phyloP scores from a whole-genome alignment of 2,329 filamentous ascomycete species.

The Verticillium isaacii region DNA sequence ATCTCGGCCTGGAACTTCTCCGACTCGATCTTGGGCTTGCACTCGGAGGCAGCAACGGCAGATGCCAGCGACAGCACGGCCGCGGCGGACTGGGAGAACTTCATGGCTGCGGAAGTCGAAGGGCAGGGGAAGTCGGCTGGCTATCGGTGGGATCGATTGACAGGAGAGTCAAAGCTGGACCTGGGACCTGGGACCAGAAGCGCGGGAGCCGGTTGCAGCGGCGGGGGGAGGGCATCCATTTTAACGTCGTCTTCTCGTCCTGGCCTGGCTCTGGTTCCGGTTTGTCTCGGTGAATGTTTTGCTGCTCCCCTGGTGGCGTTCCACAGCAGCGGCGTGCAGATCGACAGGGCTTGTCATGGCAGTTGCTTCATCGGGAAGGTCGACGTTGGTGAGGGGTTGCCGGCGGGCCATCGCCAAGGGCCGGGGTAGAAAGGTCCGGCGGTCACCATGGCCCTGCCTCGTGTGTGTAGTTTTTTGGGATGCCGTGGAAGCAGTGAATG shows the following conservation, averaged over 20 bases:
- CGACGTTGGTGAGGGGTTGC: neutral
- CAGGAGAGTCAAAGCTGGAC: neutral
- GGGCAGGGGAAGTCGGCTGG: neutral
- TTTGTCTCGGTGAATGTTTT: neutral
- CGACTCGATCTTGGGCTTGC: slow-evolving; percentile 12
- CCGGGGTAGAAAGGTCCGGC: neutral
- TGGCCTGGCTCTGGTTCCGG: neutral
- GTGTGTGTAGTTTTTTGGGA: too few species aligned
- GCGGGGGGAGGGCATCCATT: neutral
- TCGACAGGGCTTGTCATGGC: slow-evolving; percentile 1
- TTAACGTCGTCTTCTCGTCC: neutral
- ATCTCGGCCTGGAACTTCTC: slow-evolving; percentile 11
- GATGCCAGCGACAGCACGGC: slow-evolving; percentile 10
- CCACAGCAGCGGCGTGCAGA: slow-evolving; percentile 1
- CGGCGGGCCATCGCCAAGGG: neutral
- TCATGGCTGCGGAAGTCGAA: slow-evolving; percentile 6
- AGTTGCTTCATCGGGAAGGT: slow-evolving; percentile 6
- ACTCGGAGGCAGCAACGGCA: slow-evolving; percentile 5
- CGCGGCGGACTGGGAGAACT: slow-evolving; percentile 6
- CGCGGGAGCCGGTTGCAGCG: neutral
- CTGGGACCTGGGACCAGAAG: neutral
- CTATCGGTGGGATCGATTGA: neutral
- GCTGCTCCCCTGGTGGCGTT: neutral
- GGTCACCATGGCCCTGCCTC: too few species aligned
- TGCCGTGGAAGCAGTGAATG: too few species aligned